Percentiles rank a stretch among this genome's conserved stretches.
These are phyloP conservation scores for Globisporangium emineosum DNA, from an alignment of 352 stramenopile species.

Conservation along the genomic window DNA sequence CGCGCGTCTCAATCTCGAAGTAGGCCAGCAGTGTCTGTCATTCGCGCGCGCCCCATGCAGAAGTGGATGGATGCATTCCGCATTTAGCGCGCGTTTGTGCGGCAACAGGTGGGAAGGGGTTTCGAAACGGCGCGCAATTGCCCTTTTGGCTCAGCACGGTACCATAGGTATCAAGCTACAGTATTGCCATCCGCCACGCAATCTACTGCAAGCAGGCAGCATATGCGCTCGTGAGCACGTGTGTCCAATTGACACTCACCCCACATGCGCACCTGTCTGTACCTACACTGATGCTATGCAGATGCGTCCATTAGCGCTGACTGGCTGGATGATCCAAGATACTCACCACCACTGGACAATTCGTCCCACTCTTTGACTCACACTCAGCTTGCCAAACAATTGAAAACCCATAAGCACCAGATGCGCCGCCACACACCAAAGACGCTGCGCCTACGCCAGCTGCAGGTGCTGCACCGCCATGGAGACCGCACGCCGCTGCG, in stretches of 20 bases:
- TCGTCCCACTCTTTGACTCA: neutral
- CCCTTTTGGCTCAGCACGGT: too few relatives aligned
- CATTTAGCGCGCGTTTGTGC: slow-evolving; percentile 5
- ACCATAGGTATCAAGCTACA: neutral
- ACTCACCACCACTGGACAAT: neutral
- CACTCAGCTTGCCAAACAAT: neutral
- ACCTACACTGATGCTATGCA: too few relatives aligned
- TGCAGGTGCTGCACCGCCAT: slow-evolving; percentile 80
- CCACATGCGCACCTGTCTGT: too few relatives aligned
- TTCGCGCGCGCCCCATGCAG: neutral
- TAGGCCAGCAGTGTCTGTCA: neutral
- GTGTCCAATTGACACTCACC: neutral
- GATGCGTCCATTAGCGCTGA: too few relatives aligned
- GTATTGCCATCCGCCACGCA: neutral
- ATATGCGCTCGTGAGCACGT: neutral
- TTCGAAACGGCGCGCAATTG: slow-evolving; percentile 22
- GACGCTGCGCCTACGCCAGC: slow-evolving; percentile 51
- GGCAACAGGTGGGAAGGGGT: neutral
- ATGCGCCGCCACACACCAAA: slow-evolving; percentile 11
- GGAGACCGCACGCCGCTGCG: slow-evolving; percentile 73
- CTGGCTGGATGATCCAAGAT: neutral
- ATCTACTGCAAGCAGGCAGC: neutral
- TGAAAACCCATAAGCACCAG: neutral
- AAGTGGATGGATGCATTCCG: too few relatives aligned
- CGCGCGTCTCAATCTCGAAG: too few relatives aligned